Evolutionary conservation across 192 early-diverging fungal genomes (phyloP), one percentile per base, ranked within the genome.

Genomic region (Backusella australiensis): DNA sequence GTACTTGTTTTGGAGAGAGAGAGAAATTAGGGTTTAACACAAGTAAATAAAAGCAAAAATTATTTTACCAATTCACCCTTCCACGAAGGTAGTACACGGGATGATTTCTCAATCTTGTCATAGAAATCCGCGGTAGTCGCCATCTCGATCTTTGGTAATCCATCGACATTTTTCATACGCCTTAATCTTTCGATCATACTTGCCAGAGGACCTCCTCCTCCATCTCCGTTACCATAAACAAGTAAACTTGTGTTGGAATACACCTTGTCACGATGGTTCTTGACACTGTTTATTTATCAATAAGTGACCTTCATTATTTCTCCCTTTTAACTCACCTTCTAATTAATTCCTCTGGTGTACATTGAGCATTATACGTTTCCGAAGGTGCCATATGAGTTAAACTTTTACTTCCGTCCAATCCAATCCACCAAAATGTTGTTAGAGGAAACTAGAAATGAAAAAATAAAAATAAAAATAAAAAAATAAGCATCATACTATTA

Each of bases 161-260:
- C 97, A 77, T 89, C 95, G 65, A 97, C 80, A 68, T 93, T 82
- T 36, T 86, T 79, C 87, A 99, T 86, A 12, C 94, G 87, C 4
- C 84, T 70, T 69, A 97, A 75, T 23, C 96, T 89, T 80, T 98
- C 94, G 49, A 99, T 75, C 96, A 98, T 97, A 39, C 82, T 84
- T 36, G 87, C 81, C 1, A 89, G 81, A 6, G 96, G 96, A 1
- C 97, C 96, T 66, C 96, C 98, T 17, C 97, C 97, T 53, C 98
- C 98, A 82, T 99, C 97, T 44, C 98, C 97, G 80, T 96, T 93
- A 67, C 98, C 97, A 81, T 93, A 99, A n/a, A 96, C 87, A 65
- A 95, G 84, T 39, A 99, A 83, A 75, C 92, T 93, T 76, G 95
- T 87, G 81, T 96, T 96, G 21, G 90, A 90, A 83, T 92, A 96